These are phyloP conservation scores for Mycena filopes DNA, from an alignment of 768 basidiomycete genomes.

Conservation along the genomic window DNA sequence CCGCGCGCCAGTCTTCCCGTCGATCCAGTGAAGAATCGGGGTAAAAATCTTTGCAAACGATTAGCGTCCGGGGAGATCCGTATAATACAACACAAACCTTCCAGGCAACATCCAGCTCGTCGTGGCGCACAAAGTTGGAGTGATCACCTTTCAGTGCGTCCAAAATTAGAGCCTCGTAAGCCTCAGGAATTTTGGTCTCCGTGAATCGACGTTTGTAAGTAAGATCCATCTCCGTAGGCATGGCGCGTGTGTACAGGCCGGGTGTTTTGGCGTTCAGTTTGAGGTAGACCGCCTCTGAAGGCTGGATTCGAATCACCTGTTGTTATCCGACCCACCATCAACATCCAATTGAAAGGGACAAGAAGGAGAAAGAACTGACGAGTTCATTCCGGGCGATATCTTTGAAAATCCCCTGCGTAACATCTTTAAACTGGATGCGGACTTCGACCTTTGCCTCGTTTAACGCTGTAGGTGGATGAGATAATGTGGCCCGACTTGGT, in stretches of 20 bases:
- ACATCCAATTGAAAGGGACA: too few relatives aligned
- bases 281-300: constrained; percentile 95
- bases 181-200: constrained; percentile 93
- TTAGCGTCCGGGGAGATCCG: not conserved
- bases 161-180: constrained; percentile 94
- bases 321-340: too few relatives aligned
- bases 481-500: constrained; percentile 22
- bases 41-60: constrained; percentile 80
- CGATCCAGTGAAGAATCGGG: constrained; percentile 96
- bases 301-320: constrained; percentile 88
- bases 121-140: constrained; percentile 98
- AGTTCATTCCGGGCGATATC: constrained; percentile 97
- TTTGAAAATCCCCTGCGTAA: constrained; percentile 95
- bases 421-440: constrained; percentile 59
- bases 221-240: constrained; percentile 97
- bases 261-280: constrained; percentile 97
- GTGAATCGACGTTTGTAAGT: constrained; percentile 97
- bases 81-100: constrained; percentile 64
- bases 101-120: constrained; percentile 98
- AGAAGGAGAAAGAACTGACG: constrained; percentile 50
- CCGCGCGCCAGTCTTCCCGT: constrained; percentile 71
- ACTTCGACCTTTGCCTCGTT: constrained; percentile 66
- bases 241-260: constrained; percentile 87
- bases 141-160: constrained; percentile 98
- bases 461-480: constrained; percentile 65